phyloP scores from a whole-genome alignment of 2,329 filamentous ascomycete species.

The Mollisia scopiformis region DNA sequence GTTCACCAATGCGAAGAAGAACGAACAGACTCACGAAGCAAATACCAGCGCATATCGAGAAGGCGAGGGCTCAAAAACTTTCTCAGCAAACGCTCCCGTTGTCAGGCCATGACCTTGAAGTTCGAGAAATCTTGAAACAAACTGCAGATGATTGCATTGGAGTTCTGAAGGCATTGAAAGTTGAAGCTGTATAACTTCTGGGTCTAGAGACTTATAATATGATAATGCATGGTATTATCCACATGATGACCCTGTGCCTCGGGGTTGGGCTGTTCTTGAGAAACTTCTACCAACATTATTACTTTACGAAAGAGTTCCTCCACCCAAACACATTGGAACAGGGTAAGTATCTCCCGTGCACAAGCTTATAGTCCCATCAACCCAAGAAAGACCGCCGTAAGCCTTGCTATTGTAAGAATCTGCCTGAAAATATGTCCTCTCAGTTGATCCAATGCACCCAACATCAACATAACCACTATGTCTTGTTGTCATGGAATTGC shows the following conservation, averaged over 20 bases:
- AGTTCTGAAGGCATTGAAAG: not conserved
- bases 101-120: not conserved
- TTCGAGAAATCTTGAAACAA: not conserved
- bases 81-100: not conserved
- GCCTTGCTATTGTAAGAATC: constrained; percentile 40
- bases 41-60: not conserved
- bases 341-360: constrained; percentile 42
- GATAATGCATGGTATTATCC: no score
- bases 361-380: constrained; percentile 42
- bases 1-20: not conserved
- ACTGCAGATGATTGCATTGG: not conserved
- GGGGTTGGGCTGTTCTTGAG: no score
- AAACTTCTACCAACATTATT: no score
- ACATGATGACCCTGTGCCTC: no score
- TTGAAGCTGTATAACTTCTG: not conserved
- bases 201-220: no score
- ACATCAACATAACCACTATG: constrained; percentile 39
- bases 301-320: constrained; percentile 29
- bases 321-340: constrained; percentile 42
- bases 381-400: constrained; percentile 41
- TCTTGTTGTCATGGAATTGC: constrained; percentile 40
- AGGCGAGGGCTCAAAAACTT: no score
- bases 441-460: constrained; percentile 39
- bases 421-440: constrained; percentile 34
- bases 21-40: not conserved